phyloP scores from a whole-genome alignment of 768 basidiomycete genomes.

The Lactarius akahatsu region DNA sequence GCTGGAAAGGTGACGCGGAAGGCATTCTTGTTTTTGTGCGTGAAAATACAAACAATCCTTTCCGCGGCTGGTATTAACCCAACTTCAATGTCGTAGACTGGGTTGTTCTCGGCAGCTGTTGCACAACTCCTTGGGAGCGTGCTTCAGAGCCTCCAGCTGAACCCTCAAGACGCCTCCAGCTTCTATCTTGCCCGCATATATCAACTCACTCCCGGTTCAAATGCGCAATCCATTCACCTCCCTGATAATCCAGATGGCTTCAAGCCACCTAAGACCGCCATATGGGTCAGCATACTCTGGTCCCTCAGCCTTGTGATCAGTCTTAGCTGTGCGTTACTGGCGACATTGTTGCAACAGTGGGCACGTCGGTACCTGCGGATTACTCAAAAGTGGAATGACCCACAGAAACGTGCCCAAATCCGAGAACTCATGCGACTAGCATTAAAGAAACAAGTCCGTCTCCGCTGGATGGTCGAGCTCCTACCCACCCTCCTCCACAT shows the following conservation, averaged over 20 bases:
- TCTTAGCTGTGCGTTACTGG: neutral
- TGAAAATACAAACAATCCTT: too few species aligned
- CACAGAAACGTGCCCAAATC: neutral
- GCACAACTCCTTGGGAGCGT: constrained; percentile 1
- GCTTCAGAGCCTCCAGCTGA: neutral
- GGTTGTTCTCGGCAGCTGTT: constrained; percentile 5
- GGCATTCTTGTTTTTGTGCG: constrained; percentile 11
- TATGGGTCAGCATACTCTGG: neutral
- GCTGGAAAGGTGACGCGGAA: constrained; percentile 10
- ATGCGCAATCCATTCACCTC: neutral
- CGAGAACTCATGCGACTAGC: neutral
- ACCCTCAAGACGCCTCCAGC: neutral
- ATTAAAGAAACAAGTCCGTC: neutral
- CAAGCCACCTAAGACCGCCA: neutral
- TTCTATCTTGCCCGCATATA: constrained; percentile 12
- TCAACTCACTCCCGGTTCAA: constrained; percentile 2
- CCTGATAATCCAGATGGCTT: neutral
- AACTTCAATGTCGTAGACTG: constrained; percentile 7
- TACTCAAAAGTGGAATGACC: neutral
- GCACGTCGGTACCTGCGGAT: neutral
- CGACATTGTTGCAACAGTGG: neutral
- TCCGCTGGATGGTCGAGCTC: constrained; percentile 1
- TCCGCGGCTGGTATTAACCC: too few species aligned
- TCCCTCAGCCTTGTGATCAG: neutral
- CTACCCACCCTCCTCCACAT: constrained; percentile 1